phyloP scores from a whole-genome alignment of 2,329 filamentous ascomycete genomes.

The Nakataea oryzae region DNA sequence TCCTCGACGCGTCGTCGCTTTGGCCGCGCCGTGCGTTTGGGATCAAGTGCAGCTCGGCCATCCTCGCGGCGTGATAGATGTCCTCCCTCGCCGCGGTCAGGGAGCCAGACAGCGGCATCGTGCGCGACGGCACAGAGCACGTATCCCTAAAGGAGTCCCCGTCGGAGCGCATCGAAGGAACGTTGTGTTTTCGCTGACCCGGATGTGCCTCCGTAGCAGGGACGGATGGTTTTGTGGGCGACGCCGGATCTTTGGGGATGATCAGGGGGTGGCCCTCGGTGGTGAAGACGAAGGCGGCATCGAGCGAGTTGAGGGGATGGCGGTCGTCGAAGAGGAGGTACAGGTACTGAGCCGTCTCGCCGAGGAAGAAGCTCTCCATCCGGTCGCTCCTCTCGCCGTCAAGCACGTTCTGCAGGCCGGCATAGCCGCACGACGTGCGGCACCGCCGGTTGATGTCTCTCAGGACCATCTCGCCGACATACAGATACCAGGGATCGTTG shows the following conservation, averaged over 20 bases:
- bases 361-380: slow-evolving; percentile 98
- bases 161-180: slow-evolving; percentile 14
- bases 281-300: slow-evolving; percentile 84
- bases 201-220: too few relatives aligned
- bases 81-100: slow-evolving; percentile 69
- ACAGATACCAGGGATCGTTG: slow-evolving; percentile 88
- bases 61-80: slow-evolving; percentile 78
- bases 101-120: slow-evolving; percentile 62
- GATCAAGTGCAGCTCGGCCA: slow-evolving; percentile 72
- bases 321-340: slow-evolving; percentile 80
- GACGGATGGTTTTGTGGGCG: neutral
- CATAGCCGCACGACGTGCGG: slow-evolving; percentile 87
- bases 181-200: slow-evolving; percentile 8
- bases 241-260: slow-evolving; percentile 47
- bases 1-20: neutral
- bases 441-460: slow-evolving; percentile 81
- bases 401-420: slow-evolving; percentile 72
- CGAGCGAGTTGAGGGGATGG: slow-evolving; percentile 79
- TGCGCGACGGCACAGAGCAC: slow-evolving; percentile 54
- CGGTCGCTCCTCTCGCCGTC: slow-evolving; percentile 82
- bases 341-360: slow-evolving; percentile 92
- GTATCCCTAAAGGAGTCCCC: slow-evolving; percentile 40
- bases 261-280: slow-evolving; percentile 93
- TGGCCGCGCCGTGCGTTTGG: slow-evolving; percentile 32
- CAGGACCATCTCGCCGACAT: slow-evolving; percentile 92